Evolutionary conservation across 306 rosid species (phyloP).

Genomic region (Pueraria montana): DNA sequence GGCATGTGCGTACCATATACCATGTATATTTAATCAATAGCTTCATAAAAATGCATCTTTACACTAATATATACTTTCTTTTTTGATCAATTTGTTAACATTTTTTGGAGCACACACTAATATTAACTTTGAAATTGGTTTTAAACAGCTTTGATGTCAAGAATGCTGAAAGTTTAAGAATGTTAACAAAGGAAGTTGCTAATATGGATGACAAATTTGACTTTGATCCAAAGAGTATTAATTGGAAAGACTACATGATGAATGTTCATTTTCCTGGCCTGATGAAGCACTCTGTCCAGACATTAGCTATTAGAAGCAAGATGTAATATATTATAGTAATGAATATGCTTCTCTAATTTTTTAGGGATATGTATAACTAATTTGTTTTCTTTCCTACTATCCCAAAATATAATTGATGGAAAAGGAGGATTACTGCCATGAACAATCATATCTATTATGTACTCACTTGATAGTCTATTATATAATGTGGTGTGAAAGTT

Average conservation of each 20-base stretch:
- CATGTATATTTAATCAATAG: not conserved
- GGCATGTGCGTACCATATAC: not conserved
- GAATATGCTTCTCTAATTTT: too few relatives aligned
- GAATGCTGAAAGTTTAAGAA: not conserved
- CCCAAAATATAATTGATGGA: not conserved
- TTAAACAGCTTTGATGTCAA: not conserved
- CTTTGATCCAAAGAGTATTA: constrained; percentile 2
- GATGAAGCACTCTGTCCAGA: not conserved
- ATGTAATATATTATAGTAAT: not conserved
- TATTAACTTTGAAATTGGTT: not conserved
- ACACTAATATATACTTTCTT: not conserved
- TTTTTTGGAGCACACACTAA: not conserved
- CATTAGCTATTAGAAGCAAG: not conserved
- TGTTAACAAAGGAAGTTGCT: not conserved
- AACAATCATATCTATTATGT: not conserved
- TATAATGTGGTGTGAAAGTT: not conserved
- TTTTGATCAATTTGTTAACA: not conserved
- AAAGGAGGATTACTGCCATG: not conserved
- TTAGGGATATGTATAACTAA: not conserved
- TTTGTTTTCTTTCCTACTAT: too few relatives aligned
- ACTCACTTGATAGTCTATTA: too few relatives aligned
- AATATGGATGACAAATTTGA: not conserved
- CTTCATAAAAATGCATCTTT: not conserved
- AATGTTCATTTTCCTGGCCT: not conserved
- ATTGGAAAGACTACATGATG: constrained; percentile 28